A percentile compares a stretch with the other conserved stretches of the same genome.
phyloP scores from a whole-genome alignment of 2,329 filamentous ascomycete genomes.

The Malbranchea cinnamomea region DNA sequence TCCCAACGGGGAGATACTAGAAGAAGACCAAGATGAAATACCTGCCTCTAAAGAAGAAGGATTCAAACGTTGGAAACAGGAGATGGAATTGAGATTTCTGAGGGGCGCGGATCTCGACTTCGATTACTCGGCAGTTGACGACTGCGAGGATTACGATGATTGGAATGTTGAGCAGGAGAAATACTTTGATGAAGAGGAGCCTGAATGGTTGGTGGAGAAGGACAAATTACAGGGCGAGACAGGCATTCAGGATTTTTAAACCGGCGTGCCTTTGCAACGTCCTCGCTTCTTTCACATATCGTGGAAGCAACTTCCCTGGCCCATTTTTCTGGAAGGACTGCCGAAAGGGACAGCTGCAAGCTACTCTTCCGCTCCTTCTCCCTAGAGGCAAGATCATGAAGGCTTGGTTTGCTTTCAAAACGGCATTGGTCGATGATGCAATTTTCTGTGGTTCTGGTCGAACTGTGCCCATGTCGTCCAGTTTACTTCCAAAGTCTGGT shows the following conservation, averaged over 20 bases:
- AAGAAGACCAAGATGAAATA: constrained; percentile 43
- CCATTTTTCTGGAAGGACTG: no score
- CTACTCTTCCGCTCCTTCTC: no score
- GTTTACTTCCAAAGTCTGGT: no score
- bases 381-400: no score
- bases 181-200: constrained; percentile 70
- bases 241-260: constrained; percentile 56
- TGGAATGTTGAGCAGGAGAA: constrained; percentile 50
- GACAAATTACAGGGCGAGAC: constrained; percentile 43
- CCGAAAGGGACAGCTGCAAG: no score
- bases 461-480: no score
- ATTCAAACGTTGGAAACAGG: constrained; percentile 51
- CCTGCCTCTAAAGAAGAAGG: constrained; percentile 51
- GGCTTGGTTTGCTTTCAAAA: no score
- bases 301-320: no score
- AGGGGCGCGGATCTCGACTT: constrained; percentile 63
- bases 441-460: no score
- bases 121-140: constrained; percentile 57
- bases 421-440: no score
- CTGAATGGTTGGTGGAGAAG: constrained; percentile 43
- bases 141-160: constrained; percentile 57
- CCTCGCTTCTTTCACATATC: no score
- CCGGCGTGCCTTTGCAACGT: no score
- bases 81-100: constrained; percentile 61
- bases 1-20: constrained; percentile 40